Evolutionary conservation across 371 early-diverging fungal genomes (phyloP), one percentile per base, ranked within the genome.

Genomic region (Nematocida sp.): DNA sequence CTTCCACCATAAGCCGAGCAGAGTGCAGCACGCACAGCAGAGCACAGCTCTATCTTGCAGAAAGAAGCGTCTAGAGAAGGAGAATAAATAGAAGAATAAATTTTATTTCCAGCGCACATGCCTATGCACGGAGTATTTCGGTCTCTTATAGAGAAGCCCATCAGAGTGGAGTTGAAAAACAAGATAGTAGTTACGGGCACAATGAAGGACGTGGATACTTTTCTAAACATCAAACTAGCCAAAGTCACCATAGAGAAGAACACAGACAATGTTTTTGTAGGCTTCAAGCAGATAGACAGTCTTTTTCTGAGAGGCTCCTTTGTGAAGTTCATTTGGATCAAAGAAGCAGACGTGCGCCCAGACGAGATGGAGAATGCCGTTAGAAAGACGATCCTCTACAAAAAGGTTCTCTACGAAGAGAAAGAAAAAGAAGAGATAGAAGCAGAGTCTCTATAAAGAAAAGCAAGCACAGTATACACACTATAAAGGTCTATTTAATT

Each of bases 151-250:
- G 34, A 51, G 8, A 70, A 51, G 40, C 21, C 36, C 19, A 41
- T 70, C 23, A 21, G 49, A 23, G 52, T 70, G 38, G 41, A 25
- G 1, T 36, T 70, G 4, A 70, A 70, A 50, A 70, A 60, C 38
- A 19, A 48, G 5, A 11, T 60, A 29, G 5, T 13, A 13, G 27
- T 70, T 17, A n/a, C 58, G 17, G 74, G 74, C 5, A 40, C 17
- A 21, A 7, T 70, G 31, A 19, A 21, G 25, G 74, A 70, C 45
- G 46, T 70, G 23, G 74, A 70, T 34, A 70, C 62, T 13, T 70
- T 45, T 43, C 32, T 57, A 4, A 70, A 70, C 38, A 37, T 70
- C 25, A 70, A 70, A 34, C 32, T 67, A 57, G 8, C 41, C 19
- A 36, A 48, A 29, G 31, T 58, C 21, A 31, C 32, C 17, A 51